Evolutionary conservation across 2,329 filamentous ascomycete genomes (phyloP), one percentile per base, ranked within the genome.

Genomic region (Cercospora sojina): DNA sequence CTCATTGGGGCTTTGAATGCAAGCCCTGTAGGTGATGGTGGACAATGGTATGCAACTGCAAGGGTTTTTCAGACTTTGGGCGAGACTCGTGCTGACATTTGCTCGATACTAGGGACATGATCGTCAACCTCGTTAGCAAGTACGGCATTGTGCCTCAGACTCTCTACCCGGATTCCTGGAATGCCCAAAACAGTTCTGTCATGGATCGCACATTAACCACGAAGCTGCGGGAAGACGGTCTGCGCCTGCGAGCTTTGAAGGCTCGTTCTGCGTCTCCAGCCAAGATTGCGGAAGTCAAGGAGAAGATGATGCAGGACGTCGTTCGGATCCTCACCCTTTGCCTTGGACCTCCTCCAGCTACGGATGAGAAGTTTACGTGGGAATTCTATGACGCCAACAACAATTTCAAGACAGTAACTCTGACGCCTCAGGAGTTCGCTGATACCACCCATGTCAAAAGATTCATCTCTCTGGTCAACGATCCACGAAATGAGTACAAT

Each of bases 401-500:
- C 68, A 87, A 86, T 71, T 85, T 89, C 64, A 85, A 87, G 69
- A 84, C 86, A 62, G 78, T 93, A 13, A 84, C 79, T 18, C 83
- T 86, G 25, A 91, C 89, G 0, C 92, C 93, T 0, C 82, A 86
- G 7, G 86, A 86, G 4, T 95, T 96, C 73, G 88, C 92, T 2
- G 83, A 83, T 27, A 87, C 92, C 69, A 83, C 85, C 3, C 84
- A 87, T 59, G 87, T 95, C 57, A 83, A 88, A 71, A 80, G 84
- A 67, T 88, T 94, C 79, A 89, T 96, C 73, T 94, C 90, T 35
- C 85, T 97, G 1, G 91, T 96, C 58, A 90, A 96, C 76, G 93
- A 96, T 77, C 93, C 93, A 5, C 87, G 93, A 9, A 91, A 96
- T 78, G 83, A 87, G 35, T 90, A 90, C 69, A 85, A 89, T 69